Evolutionary conservation across 495 filamentous ascomycete species (phyloP).

Genomic region (Annulohypoxylon bovei): DNA sequence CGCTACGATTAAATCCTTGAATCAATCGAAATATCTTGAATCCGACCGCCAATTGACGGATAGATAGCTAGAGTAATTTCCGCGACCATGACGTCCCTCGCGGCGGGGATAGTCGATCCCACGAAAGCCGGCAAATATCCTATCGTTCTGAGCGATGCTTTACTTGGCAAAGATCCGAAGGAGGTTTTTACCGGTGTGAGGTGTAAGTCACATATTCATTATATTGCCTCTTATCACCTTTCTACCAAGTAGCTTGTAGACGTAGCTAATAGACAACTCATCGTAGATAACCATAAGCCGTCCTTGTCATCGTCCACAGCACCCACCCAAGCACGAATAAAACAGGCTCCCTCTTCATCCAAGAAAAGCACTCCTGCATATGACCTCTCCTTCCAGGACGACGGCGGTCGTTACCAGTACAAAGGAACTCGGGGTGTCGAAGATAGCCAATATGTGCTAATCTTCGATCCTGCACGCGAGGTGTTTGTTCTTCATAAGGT

Average conservation of each 20-base stretch:
- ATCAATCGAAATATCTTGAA: background rate
- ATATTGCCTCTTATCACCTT: background rate
- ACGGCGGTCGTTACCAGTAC: slow-evolving; percentile 61
- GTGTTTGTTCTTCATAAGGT: slow-evolving; percentile 66
- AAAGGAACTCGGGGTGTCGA: slow-evolving; percentile 58
- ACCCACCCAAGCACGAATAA: slow-evolving; percentile 56
- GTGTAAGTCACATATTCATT: slow-evolving; percentile 51
- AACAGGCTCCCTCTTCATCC: slow-evolving; percentile 47
- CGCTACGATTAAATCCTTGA: background rate
- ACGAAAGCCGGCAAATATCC: slow-evolving; percentile 64
- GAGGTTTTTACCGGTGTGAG: slow-evolving; percentile 63
- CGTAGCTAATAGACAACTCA: slow-evolving; percentile 17
- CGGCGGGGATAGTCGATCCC: slow-evolving; percentile 54
- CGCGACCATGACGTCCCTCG: slow-evolving; percentile 41
- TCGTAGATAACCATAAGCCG: slow-evolving; percentile 64
- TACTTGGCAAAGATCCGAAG: slow-evolving; percentile 62
- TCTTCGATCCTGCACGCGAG: slow-evolving; percentile 63
- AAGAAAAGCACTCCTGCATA: slow-evolving; percentile 53
- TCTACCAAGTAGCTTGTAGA: background rate
- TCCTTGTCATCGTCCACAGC: slow-evolving; percentile 55
- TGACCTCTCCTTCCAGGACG: slow-evolving; percentile 58
- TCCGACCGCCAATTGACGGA: background rate
- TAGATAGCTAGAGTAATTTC: background rate
- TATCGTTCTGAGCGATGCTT: slow-evolving; percentile 63
- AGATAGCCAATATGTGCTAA: slow-evolving; percentile 63